A percentile compares a stretch with the other conserved stretches of the same genome.
Conservation (phyloP, 2,329 filamentous ascomycete species). For the Sodiomyces alkalinus region DNA sequence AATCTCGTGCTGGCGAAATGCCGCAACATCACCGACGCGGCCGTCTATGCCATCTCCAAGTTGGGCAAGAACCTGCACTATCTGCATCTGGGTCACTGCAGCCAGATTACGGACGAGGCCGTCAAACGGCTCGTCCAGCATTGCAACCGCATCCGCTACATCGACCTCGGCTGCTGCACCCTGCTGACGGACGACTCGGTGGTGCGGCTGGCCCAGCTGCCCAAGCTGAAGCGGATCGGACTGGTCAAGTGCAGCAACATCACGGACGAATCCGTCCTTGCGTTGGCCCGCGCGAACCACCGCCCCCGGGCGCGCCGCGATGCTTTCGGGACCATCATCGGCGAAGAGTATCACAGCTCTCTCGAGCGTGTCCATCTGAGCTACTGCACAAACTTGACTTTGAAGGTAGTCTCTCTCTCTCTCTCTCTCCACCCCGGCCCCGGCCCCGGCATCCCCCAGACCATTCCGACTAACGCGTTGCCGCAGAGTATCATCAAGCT, state of each 20-base stretch:
- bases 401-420: conserved; percentile 49
- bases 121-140: conserved; percentile 69
- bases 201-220: conserved; percentile 66
- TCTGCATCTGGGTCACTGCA: conserved; percentile 87
- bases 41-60: conserved; percentile 73
- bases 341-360: conserved; percentile 38
- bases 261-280: conserved; percentile 77
- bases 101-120: conserved; percentile 76
- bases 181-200: conserved; percentile 82
- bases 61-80: conserved; percentile 95
- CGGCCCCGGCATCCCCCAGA: not conserved
- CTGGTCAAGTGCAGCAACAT: conserved; percentile 87
- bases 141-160: conserved; percentile 93
- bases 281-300: conserved; percentile 58
- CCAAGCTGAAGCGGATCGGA: conserved; percentile 88
- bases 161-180: conserved; percentile 89
- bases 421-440: not conserved
- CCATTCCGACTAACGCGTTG: conserved; percentile 2
- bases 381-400: conserved; percentile 76
- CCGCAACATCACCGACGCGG: conserved; percentile 75
- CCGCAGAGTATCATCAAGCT: conserved; percentile 76
- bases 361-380: conserved; percentile 91
- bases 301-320: conserved; percentile 34
- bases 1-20: conserved; percentile 95
- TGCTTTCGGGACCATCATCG: conserved; percentile 27